Conservation (phyloP, 106 monocot species). For the Dactylorhiza incarnata region DNA sequence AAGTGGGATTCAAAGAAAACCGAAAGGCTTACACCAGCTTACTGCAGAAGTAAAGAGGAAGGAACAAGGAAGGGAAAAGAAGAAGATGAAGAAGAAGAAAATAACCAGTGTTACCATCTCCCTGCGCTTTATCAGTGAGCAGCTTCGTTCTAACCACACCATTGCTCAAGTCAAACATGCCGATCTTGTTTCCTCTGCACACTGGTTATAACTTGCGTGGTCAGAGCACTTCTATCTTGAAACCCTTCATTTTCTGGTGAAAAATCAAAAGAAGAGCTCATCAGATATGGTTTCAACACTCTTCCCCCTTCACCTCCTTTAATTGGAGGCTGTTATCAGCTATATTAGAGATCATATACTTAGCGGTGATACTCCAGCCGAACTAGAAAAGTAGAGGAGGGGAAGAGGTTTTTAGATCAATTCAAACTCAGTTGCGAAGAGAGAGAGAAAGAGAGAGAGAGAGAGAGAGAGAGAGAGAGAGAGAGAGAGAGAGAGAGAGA, state of each 20-base stretch:
- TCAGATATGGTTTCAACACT: background rate
- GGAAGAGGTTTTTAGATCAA: background rate
- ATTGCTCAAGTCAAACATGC: constrained; percentile 6
- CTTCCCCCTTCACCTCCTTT: background rate
- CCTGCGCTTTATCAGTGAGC: constrained; percentile 8
- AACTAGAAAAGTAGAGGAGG: background rate
- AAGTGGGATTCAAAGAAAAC: no score
- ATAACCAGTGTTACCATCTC: constrained; percentile 2
- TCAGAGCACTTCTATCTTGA: background rate
- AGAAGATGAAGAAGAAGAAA: background rate
- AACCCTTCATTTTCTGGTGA: background rate
- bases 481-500: constrained; percentile 6
- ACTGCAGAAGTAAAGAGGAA: background rate
- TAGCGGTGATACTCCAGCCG: background rate
- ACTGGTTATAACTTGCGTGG: background rate
- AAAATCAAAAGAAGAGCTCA: background rate
- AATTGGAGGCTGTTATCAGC: background rate
- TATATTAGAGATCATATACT: background rate
- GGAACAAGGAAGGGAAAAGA: background rate
- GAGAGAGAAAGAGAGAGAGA: background rate
- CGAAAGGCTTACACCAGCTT: no score
- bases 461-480: constrained; percentile 3
- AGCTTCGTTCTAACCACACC: constrained; percentile 3
- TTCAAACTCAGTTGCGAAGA: background rate
- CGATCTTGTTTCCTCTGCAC: background rate